A percentile compares a stretch with the other conserved stretches of the same genome.
Conservation (phyloP, 345 rosid genomes). For the Clarkia xantiana region DNA sequence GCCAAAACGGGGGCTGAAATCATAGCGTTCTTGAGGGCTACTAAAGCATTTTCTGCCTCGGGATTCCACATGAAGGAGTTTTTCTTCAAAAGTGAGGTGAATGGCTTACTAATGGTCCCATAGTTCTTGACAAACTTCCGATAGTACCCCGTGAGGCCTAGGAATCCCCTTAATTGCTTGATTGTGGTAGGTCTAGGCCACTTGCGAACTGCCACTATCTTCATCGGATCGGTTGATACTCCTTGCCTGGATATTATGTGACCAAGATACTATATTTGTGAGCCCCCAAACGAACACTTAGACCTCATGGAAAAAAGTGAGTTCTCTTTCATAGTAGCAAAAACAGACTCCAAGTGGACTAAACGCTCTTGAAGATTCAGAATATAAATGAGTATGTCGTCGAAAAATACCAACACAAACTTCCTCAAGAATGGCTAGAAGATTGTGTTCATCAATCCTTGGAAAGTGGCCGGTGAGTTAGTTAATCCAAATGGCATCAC, state of each 20-base stretch:
- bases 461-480: not conserved
- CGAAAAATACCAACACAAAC: not conserved
- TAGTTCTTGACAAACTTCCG: not conserved
- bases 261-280: not conserved
- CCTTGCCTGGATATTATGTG: not conserved
- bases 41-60: not conserved
- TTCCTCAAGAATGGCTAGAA: not conserved
- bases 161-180: not conserved
- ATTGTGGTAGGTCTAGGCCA: not conserved
- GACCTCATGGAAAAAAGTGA: not conserved
- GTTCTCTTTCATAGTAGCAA: not conserved
- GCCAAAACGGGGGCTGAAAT: not conserved
- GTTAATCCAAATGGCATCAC: not conserved
- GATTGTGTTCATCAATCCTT: not conserved
- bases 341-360: not conserved
- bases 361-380: not conserved
- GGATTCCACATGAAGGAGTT: not conserved
- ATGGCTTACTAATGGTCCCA: not conserved
- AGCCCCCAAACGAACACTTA: not conserved
- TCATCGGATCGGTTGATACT: not conserved
- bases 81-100: not conserved
- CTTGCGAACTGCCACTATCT: not conserved
- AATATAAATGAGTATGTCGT: not conserved
- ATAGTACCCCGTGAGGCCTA: slow-evolving; percentile 1
- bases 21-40: too few species aligned